A percentile compares a stretch with the other conserved stretches of the same genome.
Evolutionary conservation across 2,329 filamentous ascomycete genomes (phyloP).

Genomic region (Ceratocystis colombiana): DNA sequence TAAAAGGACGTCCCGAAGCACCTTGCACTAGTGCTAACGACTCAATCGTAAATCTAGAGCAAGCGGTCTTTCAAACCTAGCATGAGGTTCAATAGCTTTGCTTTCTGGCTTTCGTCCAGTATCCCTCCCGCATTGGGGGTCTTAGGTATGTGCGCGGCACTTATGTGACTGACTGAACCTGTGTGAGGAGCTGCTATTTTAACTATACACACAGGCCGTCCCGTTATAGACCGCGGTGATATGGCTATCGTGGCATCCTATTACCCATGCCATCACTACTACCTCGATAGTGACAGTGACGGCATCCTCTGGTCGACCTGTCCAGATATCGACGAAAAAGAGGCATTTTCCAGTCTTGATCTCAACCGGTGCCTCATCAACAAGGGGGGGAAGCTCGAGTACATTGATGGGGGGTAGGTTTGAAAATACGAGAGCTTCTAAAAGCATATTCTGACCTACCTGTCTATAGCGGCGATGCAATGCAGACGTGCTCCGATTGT

Average conservation of each 20-base stretch:
- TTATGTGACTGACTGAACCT: background rate
- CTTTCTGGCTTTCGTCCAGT: background rate
- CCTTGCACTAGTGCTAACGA: background rate
- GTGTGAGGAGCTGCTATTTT: background rate
- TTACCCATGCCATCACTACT: slow-evolving; percentile 12
- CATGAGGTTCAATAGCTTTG: background rate
- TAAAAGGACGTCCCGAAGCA: background rate
- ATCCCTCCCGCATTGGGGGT: background rate
- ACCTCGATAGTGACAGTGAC: background rate
- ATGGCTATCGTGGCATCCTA: background rate
- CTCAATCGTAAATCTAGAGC: background rate
- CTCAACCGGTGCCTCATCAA: slow-evolving; percentile 19
- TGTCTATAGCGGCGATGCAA: slow-evolving; percentile 8
- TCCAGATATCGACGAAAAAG: slow-evolving; percentile 14
- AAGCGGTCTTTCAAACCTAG: background rate
- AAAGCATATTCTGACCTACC: background rate
- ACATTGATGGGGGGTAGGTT: slow-evolving; percentile 14
- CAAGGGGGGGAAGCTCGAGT: slow-evolving; percentile 13
- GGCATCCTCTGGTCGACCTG: slow-evolving; percentile 5
- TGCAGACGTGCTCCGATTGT: slow-evolving; percentile 12
- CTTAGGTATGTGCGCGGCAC: background rate
- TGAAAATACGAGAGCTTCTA: background rate
- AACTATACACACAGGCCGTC: background rate
- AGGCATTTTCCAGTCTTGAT: slow-evolving; percentile 7
- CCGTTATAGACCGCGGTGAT: background rate